Conservation (phyloP, 148 eudicot species). For the Camellia japonica region DNA sequence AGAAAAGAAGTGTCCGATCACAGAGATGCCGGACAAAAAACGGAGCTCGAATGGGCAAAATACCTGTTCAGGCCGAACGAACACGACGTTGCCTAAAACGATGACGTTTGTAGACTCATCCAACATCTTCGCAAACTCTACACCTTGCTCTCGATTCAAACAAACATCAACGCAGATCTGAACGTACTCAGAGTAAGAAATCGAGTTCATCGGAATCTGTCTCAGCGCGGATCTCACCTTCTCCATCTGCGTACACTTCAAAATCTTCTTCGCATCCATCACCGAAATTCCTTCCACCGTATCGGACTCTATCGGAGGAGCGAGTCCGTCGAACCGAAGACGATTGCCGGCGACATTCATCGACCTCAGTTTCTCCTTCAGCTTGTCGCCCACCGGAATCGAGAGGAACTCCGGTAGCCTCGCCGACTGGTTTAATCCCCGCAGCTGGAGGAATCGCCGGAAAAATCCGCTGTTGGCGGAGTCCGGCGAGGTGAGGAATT, state of each 20-base stretch:
- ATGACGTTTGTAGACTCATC: slow-evolving; percentile 61
- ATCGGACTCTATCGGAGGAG: slow-evolving; percentile 13
- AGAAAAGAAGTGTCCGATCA: not conserved
- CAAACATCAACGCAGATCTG: slow-evolving; percentile 37
- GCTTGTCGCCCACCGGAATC: slow-evolving; percentile 50
- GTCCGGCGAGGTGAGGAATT: slow-evolving; percentile 30
- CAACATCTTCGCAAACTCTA: slow-evolving; percentile 51
- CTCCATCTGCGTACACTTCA: slow-evolving; percentile 37
- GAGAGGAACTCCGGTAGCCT: slow-evolving; percentile 34
- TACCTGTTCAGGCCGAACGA: slow-evolving; percentile 70
- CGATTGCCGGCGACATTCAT: slow-evolving; percentile 23
- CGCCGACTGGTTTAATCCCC: slow-evolving; percentile 31
- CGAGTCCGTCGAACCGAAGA: slow-evolving; percentile 30
- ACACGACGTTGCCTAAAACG: slow-evolving; percentile 55
- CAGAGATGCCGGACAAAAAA: not conserved
- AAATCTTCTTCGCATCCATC: slow-evolving; percentile 44
- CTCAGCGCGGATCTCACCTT: slow-evolving; percentile 39
- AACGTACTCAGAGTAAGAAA: slow-evolving; percentile 42
- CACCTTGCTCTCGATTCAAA: slow-evolving; percentile 28
- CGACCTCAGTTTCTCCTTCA: slow-evolving; percentile 10
- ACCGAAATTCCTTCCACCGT: slow-evolving; percentile 25
- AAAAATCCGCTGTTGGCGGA: slow-evolving; percentile 28
- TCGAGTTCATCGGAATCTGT: slow-evolving; percentile 25
- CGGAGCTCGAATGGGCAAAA: not conserved
- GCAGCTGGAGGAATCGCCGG: slow-evolving; percentile 47